Evolutionary conservation across 306 rosid species (phyloP), one percentile per base, ranked within the genome.

Genomic region (Malus sylvestris): DNA sequence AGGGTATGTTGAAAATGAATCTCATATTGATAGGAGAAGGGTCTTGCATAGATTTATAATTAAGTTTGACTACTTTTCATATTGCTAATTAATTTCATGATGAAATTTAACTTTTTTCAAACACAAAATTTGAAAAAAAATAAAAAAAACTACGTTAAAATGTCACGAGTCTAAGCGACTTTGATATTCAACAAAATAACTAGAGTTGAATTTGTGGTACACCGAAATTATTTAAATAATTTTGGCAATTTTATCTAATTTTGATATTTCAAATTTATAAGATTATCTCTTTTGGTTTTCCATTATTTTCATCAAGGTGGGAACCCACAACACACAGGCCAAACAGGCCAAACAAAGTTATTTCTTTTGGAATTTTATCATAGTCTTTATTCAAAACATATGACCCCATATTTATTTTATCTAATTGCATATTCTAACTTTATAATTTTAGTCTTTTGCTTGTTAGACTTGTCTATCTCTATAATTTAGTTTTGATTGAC

Each of bases 61-160:
- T 35, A 35, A 35, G 1, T 38, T 38, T 0, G 0, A 7, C 42
- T 7, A 38, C 10, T 38, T 0, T 38, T 2, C 0, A 38, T 7
- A 38, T 38, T 38, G 0, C 0, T 0, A 38, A 38, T 6, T 38
- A 38, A 7, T 38, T 38, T 38, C 7, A 7, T 1, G 0, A 0
- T 38, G 2, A 38, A 38, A 35, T 6, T 8, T 35, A 35, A 35
- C 0, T 38, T 38, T 38, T 38, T 1, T 7, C 2, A 38, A 7
- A 0, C 19, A 14, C 53, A 0, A 49, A 15, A 18, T 20, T 49
- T 1, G 0, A 49, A 49, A 49, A 6, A 14, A 27, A 27, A n/a
- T n/a, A 2, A 0, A 0, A 18, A 49, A 16, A 15, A 15, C 6
- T 5, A 49, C 6, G 0, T 16, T 15, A 49, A 2, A 5, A 15